These are phyloP conservation scores for Cercospora sesami DNA, from an alignment of 2,329 filamentous ascomycete genomes.

Conservation along the genomic window DNA sequence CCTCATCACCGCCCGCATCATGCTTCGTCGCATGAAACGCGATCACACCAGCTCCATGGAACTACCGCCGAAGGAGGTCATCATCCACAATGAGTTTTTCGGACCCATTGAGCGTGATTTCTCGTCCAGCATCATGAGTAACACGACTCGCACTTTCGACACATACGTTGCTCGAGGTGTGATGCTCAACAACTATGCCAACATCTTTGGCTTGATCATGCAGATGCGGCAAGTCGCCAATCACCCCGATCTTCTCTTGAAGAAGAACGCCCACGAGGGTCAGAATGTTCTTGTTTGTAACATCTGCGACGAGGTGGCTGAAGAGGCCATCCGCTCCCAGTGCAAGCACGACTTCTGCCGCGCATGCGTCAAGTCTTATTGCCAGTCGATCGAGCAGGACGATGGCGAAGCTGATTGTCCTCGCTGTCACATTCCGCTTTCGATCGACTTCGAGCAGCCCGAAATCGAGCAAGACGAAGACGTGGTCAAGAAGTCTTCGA, in stretches of 20 bases:
- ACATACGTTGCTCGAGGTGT: conserved; percentile 94
- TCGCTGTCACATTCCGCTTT: conserved; percentile 82
- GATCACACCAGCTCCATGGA: conserved; percentile 96
- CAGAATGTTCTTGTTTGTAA: conserved; percentile 90
- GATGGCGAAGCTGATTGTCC: conserved; percentile 70
- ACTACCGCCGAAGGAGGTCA: conserved; percentile 88
- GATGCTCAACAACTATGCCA: conserved; percentile 93
- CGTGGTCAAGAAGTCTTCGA: conserved; percentile 87
- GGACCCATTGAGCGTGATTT: conserved; percentile 96
- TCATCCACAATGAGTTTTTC: conserved; percentile 93
- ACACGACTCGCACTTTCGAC: conserved; percentile 83
- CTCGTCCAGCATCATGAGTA: conserved; percentile 92
- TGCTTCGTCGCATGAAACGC: conserved; percentile 91
- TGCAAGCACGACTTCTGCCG: conserved; percentile 94
- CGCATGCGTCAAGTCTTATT: conserved; percentile 74
- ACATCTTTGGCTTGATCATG: conserved; percentile 98
- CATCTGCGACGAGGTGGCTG: conserved; percentile 94
- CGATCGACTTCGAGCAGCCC: conserved; percentile 91
- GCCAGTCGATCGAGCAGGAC: conserved; percentile 71
- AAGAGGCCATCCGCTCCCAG: conserved; percentile 87
- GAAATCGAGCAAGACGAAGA: conserved; percentile 91
- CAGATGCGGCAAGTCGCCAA: conserved; percentile 98
- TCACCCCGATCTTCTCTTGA: conserved; percentile 89
- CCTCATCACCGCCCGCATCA: conserved; percentile 86
- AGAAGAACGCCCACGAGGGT: conserved; percentile 80